Conservation (phyloP, 2,329 filamentous ascomycete genomes). For the Nemania diffusa region DNA sequence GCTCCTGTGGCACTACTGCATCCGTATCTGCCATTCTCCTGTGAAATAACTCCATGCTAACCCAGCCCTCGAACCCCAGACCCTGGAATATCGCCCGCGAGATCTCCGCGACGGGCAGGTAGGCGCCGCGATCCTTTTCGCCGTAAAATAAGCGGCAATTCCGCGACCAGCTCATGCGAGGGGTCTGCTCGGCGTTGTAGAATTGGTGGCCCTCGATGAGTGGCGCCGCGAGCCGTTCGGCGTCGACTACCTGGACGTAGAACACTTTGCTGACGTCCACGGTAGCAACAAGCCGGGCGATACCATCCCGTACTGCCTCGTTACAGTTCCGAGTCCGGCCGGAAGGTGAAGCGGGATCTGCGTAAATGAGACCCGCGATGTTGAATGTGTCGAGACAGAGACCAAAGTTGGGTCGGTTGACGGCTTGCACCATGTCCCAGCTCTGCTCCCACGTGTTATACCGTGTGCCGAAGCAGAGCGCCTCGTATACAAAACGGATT, state of each 20-base stretch:
- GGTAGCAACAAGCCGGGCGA: slow-evolving; percentile 62
- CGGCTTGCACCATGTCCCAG: slow-evolving; percentile 73
- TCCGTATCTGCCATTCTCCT: slow-evolving; percentile 65
- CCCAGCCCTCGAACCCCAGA: slow-evolving; percentile 74
- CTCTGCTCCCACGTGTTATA: slow-evolving; percentile 76
- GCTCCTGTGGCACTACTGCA: slow-evolving; percentile 61
- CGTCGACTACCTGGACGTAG: slow-evolving; percentile 81
- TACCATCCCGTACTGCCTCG: slow-evolving; percentile 62
- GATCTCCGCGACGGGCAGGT: slow-evolving; percentile 73
- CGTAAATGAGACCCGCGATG: slow-evolving; percentile 76
- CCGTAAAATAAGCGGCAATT: slow-evolving; percentile 79
- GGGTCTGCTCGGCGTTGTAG: slow-evolving; percentile 66
- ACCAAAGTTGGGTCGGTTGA: slow-evolving; percentile 78
- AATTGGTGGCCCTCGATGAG: slow-evolving; percentile 67
- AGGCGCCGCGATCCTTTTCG: slow-evolving; percentile 70
- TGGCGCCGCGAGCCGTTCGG: slow-evolving; percentile 69
- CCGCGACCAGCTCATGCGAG: slow-evolving; percentile 81
- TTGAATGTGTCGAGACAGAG: slow-evolving; percentile 84
- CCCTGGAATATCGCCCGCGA: slow-evolving; percentile 69
- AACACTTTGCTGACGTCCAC: slow-evolving; percentile 75
- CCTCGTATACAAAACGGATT: slow-evolving; percentile 79
- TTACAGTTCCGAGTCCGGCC: slow-evolving; percentile 67
- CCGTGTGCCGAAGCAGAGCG: slow-evolving; percentile 76
- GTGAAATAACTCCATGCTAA: slow-evolving; percentile 78
- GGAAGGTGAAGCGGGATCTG: slow-evolving; percentile 67